A percentile compares a stretch with the other conserved stretches of the same genome.
Evolutionary conservation across 2,329 filamentous ascomycete genomes (phyloP).

Genomic region (Diaporthe longicolla): DNA sequence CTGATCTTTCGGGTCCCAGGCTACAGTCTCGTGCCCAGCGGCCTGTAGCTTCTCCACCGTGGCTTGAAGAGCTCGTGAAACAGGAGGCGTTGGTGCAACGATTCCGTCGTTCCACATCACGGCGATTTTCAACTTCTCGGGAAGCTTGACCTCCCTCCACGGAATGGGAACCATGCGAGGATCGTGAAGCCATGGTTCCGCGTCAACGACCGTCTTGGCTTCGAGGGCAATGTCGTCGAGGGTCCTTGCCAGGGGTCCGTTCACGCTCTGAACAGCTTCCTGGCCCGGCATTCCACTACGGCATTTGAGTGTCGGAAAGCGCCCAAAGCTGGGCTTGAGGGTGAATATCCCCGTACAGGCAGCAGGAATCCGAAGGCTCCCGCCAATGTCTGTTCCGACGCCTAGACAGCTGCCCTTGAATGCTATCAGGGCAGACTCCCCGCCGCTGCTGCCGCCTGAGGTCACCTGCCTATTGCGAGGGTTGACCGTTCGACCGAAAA

Average conservation of each 20-base stretch:
- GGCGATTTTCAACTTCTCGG: constrained; percentile 65
- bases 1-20: constrained; percentile 63
- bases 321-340: constrained; percentile 68
- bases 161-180: constrained; percentile 71
- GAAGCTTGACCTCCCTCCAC: constrained; percentile 60
- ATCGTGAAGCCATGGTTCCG: constrained; percentile 70
- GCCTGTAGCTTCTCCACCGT: constrained; percentile 59
- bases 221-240: constrained; percentile 70
- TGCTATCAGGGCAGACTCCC: constrained; percentile 74
- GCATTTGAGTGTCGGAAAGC: constrained; percentile 69
- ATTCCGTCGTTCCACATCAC: constrained; percentile 76
- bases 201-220: constrained; percentile 64
- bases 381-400: constrained; percentile 75
- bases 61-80: constrained; percentile 67
- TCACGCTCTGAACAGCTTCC: constrained; percentile 74
- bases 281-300: constrained; percentile 74
- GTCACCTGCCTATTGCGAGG: constrained; percentile 72
- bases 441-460: constrained; percentile 76
- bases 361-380: constrained; percentile 67
- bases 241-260: constrained; percentile 72
- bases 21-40: constrained; percentile 66
- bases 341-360: constrained; percentile 72
- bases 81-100: constrained; percentile 76
- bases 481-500: constrained; percentile 74
- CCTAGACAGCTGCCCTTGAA: constrained; percentile 72